phyloP scores from a whole-genome alignment of 352 stramenopile genomes.

The Blastocystis hominis region DNA sequence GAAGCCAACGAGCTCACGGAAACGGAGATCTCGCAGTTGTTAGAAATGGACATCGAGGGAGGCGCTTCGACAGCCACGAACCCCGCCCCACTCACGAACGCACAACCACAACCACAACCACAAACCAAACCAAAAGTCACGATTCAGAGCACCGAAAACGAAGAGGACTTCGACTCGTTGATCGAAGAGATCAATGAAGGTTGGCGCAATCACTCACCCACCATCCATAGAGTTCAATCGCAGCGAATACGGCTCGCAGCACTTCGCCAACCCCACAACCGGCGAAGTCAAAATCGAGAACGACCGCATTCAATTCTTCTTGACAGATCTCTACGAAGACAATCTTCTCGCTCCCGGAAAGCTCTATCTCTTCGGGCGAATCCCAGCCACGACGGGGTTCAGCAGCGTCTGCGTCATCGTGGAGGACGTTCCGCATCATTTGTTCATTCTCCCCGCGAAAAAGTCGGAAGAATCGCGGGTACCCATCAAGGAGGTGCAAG shows the following conservation, averaged over 20 bases:
- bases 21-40: not conserved
- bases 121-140: not conserved
- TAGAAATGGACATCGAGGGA: not conserved
- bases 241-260: not conserved
- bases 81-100: no score
- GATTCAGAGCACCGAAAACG: not conserved
- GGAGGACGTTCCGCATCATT: constrained; percentile 82
- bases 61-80: no score
- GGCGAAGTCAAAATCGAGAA: constrained; percentile 49
- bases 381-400: constrained; percentile 62
- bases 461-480: constrained; percentile 63
- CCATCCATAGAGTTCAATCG: not conserved
- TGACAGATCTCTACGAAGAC: constrained; percentile 88
- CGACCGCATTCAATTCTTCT: constrained; percentile 82
- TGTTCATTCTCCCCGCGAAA: constrained; percentile 79
- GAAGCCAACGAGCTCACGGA: not conserved
- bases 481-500: constrained; percentile 72
- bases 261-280: not conserved
- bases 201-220: not conserved
- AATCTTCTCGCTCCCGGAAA: constrained; percentile 74
- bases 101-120: no score
- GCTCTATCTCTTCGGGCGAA: constrained; percentile 93
- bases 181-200: not conserved
- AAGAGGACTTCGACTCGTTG: not conserved
- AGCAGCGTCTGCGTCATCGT: constrained; percentile 78